These are phyloP conservation scores for Meredithiella fracta DNA, from an alignment of 2,329 filamentous ascomycete species.

Conservation along the genomic window DNA sequence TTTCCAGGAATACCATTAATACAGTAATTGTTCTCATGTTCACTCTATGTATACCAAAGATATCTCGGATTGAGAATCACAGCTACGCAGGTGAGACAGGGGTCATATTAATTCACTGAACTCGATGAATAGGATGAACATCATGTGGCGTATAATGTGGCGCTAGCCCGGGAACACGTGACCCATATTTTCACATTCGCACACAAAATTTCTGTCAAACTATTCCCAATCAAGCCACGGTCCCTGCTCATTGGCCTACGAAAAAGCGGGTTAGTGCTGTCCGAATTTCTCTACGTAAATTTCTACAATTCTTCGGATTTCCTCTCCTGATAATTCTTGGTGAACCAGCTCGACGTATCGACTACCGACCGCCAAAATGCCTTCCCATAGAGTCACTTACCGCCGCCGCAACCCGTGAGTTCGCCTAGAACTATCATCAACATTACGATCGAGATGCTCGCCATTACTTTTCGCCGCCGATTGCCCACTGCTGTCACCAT, in stretches of 20 bases:
- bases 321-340: slow-evolving; percentile 16
- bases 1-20: too few species aligned
- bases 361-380: slow-evolving; percentile 38
- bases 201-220: slow-evolving; percentile 10
- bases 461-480: background rate
- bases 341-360: slow-evolving; percentile 20
- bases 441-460: background rate
- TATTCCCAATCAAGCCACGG: slow-evolving; percentile 13
- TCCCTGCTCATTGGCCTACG: slow-evolving; percentile 15
- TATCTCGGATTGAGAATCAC: too few species aligned
- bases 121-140: background rate
- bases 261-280: slow-evolving; percentile 14
- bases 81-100: too few species aligned
- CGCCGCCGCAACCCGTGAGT: slow-evolving; percentile 70
- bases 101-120: background rate
- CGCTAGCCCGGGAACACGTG: slow-evolving; percentile 13
- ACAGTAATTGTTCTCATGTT: background rate
- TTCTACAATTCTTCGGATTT: slow-evolving; percentile 22
- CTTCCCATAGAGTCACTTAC: slow-evolving; percentile 46
- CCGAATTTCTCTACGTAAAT: slow-evolving; percentile 23
- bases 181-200: slow-evolving; percentile 7
- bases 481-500: background rate
- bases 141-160: slow-evolving; percentile 11
- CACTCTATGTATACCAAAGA: background rate
- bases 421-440: background rate